Evolutionary conservation across 164 flowering plant species (phyloP).

Genomic region (Magnolia sinica): DNA sequence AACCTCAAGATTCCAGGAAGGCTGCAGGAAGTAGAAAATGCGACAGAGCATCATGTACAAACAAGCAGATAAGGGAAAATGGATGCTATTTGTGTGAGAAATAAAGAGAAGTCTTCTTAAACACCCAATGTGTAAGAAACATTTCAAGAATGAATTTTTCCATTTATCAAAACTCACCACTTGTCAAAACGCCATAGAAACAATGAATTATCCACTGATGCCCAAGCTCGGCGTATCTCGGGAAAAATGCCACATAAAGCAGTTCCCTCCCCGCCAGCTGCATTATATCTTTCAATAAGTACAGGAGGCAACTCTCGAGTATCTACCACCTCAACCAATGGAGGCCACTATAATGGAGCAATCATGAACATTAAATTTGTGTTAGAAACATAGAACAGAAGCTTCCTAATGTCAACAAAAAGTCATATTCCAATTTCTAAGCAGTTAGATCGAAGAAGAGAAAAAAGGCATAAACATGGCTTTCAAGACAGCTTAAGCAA

Average conservation of each 20-base stretch:
- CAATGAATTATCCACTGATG: slow-evolving; percentile 88
- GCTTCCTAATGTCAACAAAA: too few relatives aligned
- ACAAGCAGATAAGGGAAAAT: background rate
- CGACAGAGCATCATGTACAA: background rate
- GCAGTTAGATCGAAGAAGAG: too few relatives aligned
- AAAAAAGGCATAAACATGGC: too few relatives aligned
- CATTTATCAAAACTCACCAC: slow-evolving; percentile 47
- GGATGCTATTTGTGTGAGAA: background rate
- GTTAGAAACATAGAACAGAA: too few relatives aligned
- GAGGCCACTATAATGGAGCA: slow-evolving; percentile 78
- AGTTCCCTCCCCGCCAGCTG: slow-evolving; percentile 95
- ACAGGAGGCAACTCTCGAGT: slow-evolving; percentile 86
- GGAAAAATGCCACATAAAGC: slow-evolving; percentile 98
- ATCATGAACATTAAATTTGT: background rate
- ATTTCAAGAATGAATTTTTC: background rate
- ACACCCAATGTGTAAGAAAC: background rate
- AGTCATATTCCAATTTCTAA: too few relatives aligned
- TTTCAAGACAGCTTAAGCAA: too few relatives aligned
- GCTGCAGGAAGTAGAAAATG: background rate
- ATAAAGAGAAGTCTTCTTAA: background rate
- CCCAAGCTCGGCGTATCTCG: slow-evolving; percentile 98
- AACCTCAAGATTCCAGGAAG: background rate
- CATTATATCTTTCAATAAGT: slow-evolving; percentile 87
- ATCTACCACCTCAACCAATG: slow-evolving; percentile 82
- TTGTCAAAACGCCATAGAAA: slow-evolving; percentile 98